Percentiles rank a stretch among this genome's conserved stretches.
Evolutionary conservation across 371 early-diverging fungal species (phyloP).

Genomic region (Lichtheimia corymbifera): DNA sequence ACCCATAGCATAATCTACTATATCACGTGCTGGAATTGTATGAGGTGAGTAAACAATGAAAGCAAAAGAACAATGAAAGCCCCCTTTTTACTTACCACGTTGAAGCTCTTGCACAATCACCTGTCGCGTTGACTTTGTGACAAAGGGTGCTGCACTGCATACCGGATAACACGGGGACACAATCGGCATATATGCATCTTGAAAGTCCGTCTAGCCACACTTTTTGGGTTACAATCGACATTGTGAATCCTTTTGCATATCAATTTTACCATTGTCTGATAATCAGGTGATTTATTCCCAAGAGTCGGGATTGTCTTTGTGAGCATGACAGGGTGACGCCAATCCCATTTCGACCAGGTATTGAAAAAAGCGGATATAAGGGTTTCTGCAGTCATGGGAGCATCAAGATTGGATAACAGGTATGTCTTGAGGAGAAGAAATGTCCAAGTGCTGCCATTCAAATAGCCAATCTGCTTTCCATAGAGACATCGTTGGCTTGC

Average conservation of each 20-base stretch:
- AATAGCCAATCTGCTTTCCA: constrained; percentile 41
- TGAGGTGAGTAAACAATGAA: too few species aligned
- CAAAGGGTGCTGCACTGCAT: constrained; percentile 31
- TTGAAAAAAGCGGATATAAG: constrained; percentile 28
- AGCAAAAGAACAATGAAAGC: background rate
- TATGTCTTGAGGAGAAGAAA: constrained; percentile 34
- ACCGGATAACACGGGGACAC: constrained; percentile 49
- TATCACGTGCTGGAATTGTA: too few species aligned
- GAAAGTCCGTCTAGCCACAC: constrained; percentile 24
- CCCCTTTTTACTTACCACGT: background rate
- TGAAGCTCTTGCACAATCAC: constrained; percentile 31
- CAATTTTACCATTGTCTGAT: too few species aligned
- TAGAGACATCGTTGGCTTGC: constrained; percentile 38
- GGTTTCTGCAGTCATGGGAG: constrained; percentile 3
- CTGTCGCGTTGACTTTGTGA: constrained; percentile 30
- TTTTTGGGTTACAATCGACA: too few species aligned
- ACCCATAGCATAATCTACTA: background rate
- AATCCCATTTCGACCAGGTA: constrained; percentile 37
- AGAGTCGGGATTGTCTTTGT: constrained; percentile 21
- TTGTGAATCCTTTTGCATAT: too few species aligned
- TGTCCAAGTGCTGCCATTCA: constrained; percentile 49
- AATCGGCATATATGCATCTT: constrained; percentile 39
- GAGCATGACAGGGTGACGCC: constrained; percentile 39
- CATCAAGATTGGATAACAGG: background rate
- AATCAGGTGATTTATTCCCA: background rate